Base-by-base conservation (phyloP, 805 yeast genomes). In the Phaffomyces opuntiae region DNA sequence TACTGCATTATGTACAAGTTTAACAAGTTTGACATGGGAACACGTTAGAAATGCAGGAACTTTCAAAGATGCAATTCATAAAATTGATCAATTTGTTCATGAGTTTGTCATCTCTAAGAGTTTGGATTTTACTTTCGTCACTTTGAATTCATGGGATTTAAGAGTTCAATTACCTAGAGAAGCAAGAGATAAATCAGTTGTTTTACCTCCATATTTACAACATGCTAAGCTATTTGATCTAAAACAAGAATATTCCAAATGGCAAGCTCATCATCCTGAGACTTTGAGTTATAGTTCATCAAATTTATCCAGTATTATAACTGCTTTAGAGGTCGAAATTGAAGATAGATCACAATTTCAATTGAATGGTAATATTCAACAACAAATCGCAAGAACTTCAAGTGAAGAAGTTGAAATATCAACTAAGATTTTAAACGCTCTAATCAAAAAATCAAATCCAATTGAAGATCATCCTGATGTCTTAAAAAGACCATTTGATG, bases 81-180 rank as follows among this genome's bases (percentile, higher is more conserved):
- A 65, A 46, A 68, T 87, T 46, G 85, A 83, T 55, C 52, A 55
- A 24, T 73, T 67, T 49, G 66, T 81, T 41, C 73, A 73, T 47
- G 68, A 70, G 39, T 59, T 67, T 40, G 59, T 77, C 31, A 60
- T 72, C 12, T 54, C 68, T 31, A 62, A 68, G 35, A 67, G 68
- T 11, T 61, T 64, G 41, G 81, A 80, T 36, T 82, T 86, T 60
- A 69, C 80, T 4, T 77, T 88, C 53, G 81, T 88, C 41, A 74
- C 88, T 1, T 69, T 78, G 49, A 78, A 80, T 56, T 72, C 83
- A 11, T 80, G 83, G 82, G 82, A 82, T 55, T 67, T 89, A 40
- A 73, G 89, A 49, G 90, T 90, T 40, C 83, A 82, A 57, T 66
- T 90, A 33, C 83, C 85, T 12, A 73, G 95, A 40, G 95, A 88